Evolutionary conservation across 2,329 filamentous ascomycete species (phyloP).

Genomic region (Sclerotinia borealis): DNA sequence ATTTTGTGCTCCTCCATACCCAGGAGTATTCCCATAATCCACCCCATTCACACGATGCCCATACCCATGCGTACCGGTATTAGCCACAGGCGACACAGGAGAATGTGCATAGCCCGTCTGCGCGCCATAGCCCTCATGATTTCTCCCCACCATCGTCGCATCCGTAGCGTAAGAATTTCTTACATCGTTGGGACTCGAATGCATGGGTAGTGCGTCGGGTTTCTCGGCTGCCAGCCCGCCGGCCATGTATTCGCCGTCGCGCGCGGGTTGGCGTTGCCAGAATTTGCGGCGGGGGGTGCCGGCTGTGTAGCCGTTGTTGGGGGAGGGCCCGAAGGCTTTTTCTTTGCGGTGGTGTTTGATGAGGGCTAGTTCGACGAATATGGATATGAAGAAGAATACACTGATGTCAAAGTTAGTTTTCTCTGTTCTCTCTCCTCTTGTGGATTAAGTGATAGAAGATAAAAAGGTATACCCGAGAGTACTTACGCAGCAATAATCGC

Average conservation of each 20-base stretch:
- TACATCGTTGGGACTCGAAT: slow-evolving; percentile 36
- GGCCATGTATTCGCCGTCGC: slow-evolving; percentile 20
- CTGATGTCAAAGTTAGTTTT: slow-evolving; percentile 34
- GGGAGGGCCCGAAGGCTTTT: slow-evolving; percentile 63
- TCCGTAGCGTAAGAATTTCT: slow-evolving; percentile 26
- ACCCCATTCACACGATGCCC: not conserved
- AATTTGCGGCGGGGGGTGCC: slow-evolving; percentile 42
- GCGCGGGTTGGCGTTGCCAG: slow-evolving; percentile 28
- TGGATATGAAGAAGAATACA: slow-evolving; percentile 69
- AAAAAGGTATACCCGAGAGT: no score
- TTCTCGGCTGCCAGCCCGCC: slow-evolving; percentile 20
- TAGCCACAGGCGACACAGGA: not conserved
- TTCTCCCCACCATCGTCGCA: slow-evolving; percentile 22
- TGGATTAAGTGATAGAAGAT: not conserved
- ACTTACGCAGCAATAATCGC: slow-evolving; percentile 70
- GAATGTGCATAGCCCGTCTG: not conserved
- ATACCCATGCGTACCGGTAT: not conserved
- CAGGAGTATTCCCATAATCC: not conserved
- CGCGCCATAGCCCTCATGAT: not conserved
- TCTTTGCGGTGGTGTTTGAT: slow-evolving; percentile 67
- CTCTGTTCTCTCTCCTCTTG: slow-evolving; percentile 9
- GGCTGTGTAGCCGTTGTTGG: slow-evolving; percentile 61
- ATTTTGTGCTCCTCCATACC: no score
- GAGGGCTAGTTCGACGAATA: slow-evolving; percentile 61
- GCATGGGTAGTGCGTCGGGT: slow-evolving; percentile 34